Evolutionary conservation across 495 filamentous ascomycete genomes (phyloP), one percentile per base, ranked within the genome.

Genomic region (Penicillium salamii): DNA sequence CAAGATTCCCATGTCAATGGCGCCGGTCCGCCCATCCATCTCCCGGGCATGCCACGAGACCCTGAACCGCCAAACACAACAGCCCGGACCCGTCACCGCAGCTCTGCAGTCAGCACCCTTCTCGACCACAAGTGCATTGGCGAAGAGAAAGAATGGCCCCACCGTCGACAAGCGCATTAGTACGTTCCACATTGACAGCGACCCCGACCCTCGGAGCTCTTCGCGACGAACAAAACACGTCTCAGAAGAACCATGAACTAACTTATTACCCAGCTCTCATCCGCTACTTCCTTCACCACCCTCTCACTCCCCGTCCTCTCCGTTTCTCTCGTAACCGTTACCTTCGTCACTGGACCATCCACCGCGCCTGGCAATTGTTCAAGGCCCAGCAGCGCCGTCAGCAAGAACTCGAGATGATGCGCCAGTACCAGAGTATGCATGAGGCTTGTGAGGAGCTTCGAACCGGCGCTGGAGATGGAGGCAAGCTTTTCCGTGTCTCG

Each of bases 331-430:
- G 91, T 54, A 87, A 86, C 73, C 87, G 93, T 46, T 80, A 82
- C 72, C 85, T 97, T 55, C 88, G 93, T 19, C 93, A 99, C 76
- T 99, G 95, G 93, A 96, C 93, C 43, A 97, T 99, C 75, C 91
- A 97, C 74, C 90, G 93, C 56, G 93, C 91, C 17, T 97, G 90
- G 87, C 75, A 87, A 50, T 68, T 95, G 35, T 83, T 82, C 71
- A 81, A 81, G 57, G 75, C 80, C 45, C 73, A 85, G 57, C 76
- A 82, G 66, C 82, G 83, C 40, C 73, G 75, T 29, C 66, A 65
- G 36, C 76, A 82, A 38, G 78, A 85, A 60, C 67, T 72, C 26
- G 83, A 83, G 58, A 74, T 93, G 32, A 76, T 88, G 72, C 74
- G 84, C 40, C 84, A 85, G 76, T 88, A 90, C 68, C 84, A 90